Evolutionary conservation across 106 monocot species (phyloP), one percentile per base, ranked within the genome.

Genomic region (Phalaenopsis aphrodite): DNA sequence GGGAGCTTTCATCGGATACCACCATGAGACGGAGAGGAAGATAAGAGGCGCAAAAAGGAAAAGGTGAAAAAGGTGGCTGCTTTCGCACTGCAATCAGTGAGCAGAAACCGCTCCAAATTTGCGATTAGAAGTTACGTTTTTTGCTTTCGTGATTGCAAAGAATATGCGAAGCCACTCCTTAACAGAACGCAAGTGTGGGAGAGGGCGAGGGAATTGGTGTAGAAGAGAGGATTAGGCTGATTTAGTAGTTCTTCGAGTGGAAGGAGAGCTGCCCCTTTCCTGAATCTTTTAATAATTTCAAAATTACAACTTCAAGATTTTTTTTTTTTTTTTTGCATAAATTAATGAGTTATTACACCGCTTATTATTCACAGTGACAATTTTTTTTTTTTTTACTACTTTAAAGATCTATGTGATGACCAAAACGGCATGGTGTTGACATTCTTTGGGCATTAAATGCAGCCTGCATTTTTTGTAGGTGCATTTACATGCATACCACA

Each of bases 1-100:
- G 38, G 69, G 69, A 69, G 69, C 36, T 69, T 39, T 69, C 69
- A 69, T 69, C 69, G 69, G 69, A 69, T 69, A 69, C 69, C 69
- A 36, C 69, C 36, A 69, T 69, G 69, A 69, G 69, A 41, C n/a
- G 39, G 36, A 69, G 38, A 14, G 69, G 39, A 69, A 39, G 69
- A 39, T 69, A 69, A 69, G 15, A 69, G 69, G 30, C 30, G 30
- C 30, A 30, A 30, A 30, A 69, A 39, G 69, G 15, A 21, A 11
- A 24, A 8, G 69, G 69, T 9, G 5, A 10, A 66, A 66, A 30
- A 66, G 21, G 21, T 21, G 39, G 61, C 21, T 61, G 7, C 61
- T 61, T 61, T 5, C 52, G 15, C 21, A 56, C n/a, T 21, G 21
- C 21, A 61, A 61, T 61, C 61, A 61, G 21, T 61, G 61, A 2